A percentile compares a stretch with the other conserved stretches of the same genome.
These are phyloP conservation scores for Claviceps sp. DNA, from an alignment of 2,329 filamentous ascomycete species.

Conservation along the genomic window DNA sequence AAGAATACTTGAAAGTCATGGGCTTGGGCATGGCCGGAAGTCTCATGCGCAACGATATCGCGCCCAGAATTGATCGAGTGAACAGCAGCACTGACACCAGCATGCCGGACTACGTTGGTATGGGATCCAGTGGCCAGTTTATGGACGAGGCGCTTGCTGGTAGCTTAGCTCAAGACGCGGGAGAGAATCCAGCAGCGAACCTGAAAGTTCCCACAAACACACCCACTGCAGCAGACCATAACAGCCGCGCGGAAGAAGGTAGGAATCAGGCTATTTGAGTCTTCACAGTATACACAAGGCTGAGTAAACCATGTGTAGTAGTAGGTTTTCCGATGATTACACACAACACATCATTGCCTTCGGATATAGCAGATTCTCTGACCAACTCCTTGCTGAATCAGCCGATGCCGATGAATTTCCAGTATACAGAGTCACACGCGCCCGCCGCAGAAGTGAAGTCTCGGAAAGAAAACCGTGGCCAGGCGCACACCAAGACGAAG, in stretches of 20 bases:
- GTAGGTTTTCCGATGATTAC: constrained; percentile 10
- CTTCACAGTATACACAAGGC: too few species aligned
- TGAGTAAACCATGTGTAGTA: constrained; percentile 1
- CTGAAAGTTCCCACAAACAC: constrained; percentile 30
- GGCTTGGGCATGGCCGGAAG: constrained; percentile 9
- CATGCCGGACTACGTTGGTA: constrained; percentile 28
- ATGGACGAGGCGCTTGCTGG: constrained; percentile 6
- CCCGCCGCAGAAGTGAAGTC: constrained; percentile 27
- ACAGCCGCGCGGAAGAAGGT: constrained; percentile 10
- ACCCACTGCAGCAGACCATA: constrained; percentile 17
- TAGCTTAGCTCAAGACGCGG: constrained; percentile 18
- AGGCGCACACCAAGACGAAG: constrained; percentile 6
- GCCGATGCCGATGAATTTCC: constrained; percentile 24
- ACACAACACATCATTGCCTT: constrained; percentile 10
- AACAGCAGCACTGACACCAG: constrained; percentile 26
- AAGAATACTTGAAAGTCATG: constrained; percentile 15
- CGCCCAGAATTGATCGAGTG: constrained; percentile 9
- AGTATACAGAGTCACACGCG: constrained; percentile 15
- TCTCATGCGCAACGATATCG: constrained; percentile 4
- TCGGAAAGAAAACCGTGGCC: constrained; percentile 28
- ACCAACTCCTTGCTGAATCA: constrained; percentile 36
- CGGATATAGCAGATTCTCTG: constrained; percentile 28
- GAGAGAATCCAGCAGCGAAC: constrained; percentile 12
- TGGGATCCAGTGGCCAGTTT: constrained; percentile 4
- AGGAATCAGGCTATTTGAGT: background rate